Conservation (phyloP, 257 asterid genomes). For the Salvia splendens region DNA sequence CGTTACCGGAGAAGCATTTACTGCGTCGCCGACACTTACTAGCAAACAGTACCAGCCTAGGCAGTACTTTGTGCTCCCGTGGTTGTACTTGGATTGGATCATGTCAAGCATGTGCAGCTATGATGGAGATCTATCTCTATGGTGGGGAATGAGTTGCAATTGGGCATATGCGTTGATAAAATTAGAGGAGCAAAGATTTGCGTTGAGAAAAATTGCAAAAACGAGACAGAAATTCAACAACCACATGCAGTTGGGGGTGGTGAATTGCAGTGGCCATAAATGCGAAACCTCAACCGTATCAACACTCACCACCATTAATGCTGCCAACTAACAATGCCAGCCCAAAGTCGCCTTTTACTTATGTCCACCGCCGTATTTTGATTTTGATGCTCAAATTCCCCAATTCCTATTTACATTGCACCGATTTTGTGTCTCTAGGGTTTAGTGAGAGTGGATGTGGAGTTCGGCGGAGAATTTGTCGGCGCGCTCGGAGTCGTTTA, state of each 20-base stretch:
- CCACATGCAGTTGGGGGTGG: conserved; percentile 32
- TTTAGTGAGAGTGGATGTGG: conserved; percentile 59
- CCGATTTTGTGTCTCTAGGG: neutral
- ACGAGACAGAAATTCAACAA: conserved; percentile 29
- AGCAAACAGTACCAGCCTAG: conserved; percentile 8
- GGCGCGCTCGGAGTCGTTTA: conserved; percentile 77
- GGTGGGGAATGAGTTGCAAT: neutral
- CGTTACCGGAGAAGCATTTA: conserved; percentile 25
- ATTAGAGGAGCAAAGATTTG: neutral
- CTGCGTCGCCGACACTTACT: conserved; percentile 1
- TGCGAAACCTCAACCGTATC: conserved; percentile 37
- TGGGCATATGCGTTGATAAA: neutral
- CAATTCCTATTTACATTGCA: neutral
- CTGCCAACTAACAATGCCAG: conserved; percentile 50
- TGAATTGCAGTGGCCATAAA: conserved; percentile 30
- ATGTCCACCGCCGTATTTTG: conserved; percentile 38
- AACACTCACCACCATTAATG: conserved; percentile 35
- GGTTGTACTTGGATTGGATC: conserved; percentile 26
- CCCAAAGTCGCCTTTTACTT: conserved; percentile 40
- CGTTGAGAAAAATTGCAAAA: neutral
- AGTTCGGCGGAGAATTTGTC: conserved; percentile 81
- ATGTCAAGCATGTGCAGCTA: conserved; percentile 30
- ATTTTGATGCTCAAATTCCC: conserved; percentile 14
- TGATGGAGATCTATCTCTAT: neutral
- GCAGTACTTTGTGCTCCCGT: conserved; percentile 29